Conservation (phyloP, 139 green algal species). For the Volvox africanus region DNA sequence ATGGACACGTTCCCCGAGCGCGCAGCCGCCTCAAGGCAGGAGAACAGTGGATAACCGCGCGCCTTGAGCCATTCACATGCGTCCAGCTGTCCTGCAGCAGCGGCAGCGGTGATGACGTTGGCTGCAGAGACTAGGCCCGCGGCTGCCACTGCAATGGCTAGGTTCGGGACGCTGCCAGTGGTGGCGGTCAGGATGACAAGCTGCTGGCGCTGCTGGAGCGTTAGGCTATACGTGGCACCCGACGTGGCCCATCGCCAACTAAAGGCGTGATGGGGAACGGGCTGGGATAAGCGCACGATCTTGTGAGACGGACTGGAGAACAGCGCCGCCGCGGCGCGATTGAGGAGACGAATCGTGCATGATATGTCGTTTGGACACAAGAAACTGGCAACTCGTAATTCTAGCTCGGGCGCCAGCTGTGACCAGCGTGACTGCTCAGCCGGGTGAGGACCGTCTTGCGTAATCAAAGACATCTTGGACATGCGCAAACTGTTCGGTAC, state of each 20-base stretch:
- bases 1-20: too few species aligned
- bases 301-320: not conserved
- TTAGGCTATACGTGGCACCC: not conserved
- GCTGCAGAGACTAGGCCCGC: not conserved
- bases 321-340: not conserved
- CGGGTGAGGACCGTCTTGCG: too few species aligned
- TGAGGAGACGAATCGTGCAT: not conserved
- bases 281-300: not conserved
- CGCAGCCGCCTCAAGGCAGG: too few species aligned
- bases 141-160: not conserved
- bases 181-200: not conserved
- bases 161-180: slow-evolving; percentile 15
- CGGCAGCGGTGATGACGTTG: not conserved
- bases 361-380: not conserved
- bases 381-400: not conserved
- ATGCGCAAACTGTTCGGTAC: too few species aligned
- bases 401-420: not conserved
- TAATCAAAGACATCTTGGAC: too few species aligned
- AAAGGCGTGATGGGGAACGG: slow-evolving; percentile 1
- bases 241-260: not conserved
- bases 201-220: not conserved
- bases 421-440: not conserved
- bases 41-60: too few species aligned
- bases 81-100: not conserved
- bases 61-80: not conserved